Conservation (phyloP, 192 early-diverging fungal species). For the Coemansia guatemalensis region DNA sequence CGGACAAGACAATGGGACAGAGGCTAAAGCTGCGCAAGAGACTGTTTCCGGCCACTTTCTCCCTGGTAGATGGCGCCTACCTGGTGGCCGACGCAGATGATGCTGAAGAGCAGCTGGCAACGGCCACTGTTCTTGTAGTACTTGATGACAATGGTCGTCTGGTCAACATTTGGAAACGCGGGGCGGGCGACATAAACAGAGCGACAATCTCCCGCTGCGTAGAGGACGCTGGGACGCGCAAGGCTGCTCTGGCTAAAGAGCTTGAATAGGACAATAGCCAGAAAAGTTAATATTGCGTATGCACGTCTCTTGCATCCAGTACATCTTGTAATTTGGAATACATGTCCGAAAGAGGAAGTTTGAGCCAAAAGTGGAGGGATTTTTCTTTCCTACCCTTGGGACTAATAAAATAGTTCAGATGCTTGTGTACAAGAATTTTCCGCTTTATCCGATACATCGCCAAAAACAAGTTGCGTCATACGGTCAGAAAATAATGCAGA, state of each 20-base stretch:
- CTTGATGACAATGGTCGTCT: constrained; percentile 19
- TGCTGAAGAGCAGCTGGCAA: constrained; percentile 43
- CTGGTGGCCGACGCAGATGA: constrained; percentile 52
- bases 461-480: not conserved
- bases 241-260: constrained; percentile 6
- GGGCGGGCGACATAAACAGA: constrained; percentile 21
- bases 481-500: not conserved
- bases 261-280: not conserved
- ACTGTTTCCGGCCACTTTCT: constrained; percentile 39
- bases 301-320: not conserved
- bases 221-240: constrained; percentile 15
- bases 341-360: not conserved
- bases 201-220: constrained; percentile 34
- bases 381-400: not conserved
- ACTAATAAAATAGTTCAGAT: no score
- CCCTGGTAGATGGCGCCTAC: constrained; percentile 39
- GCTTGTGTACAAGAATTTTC: no score
- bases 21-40: constrained; percentile 14
- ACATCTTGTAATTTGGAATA: not conserved
- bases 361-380: not conserved
- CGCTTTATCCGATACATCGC: not conserved
- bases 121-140: constrained; percentile 33
- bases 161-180: constrained; percentile 52
- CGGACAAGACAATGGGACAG: constrained; percentile 24
- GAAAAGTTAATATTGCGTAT: not conserved